Base-by-base conservation (phyloP, 2,329 filamentous ascomycete species). In the Botrytis elliptica region DNA sequence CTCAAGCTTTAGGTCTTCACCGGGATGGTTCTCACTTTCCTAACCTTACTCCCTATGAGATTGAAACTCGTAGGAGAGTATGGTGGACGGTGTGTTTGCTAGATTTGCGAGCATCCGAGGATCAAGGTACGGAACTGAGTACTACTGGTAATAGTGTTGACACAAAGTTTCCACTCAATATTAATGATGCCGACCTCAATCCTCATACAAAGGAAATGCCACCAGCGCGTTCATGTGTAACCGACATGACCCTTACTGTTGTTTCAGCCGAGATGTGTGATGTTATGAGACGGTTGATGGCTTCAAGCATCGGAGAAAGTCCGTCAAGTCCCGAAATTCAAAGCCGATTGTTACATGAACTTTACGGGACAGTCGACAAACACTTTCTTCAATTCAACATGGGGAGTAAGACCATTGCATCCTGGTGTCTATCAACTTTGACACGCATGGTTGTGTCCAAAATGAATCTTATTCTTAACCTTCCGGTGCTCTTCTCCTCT, bases 401-500 rank as follows among this genome's bases (percentile, higher is more conserved):
- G 1, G 80, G 83, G 5, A 70, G 78, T 1, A 77, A 73, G 0
- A 81, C 82, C 68, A 79, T 84, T 33, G 68, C 75, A 1, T 81
- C 82, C 70, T 85, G 85, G 84, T 82, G 84, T 0, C 77, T 78
- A 0, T 74, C 84, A 1, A 81, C 75, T 3, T 82, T 86, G 40
- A 81, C 84, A 0, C 85, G 86, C 0, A 81, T 89, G 49, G 84
- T 88, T 57, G 83, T 87, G 75, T 84, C 86, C 60, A 88, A 89
- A 79, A 84, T 88, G 83, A 87, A 83, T 0, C 83, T 90, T 12
- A 80, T 88, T 29, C 83, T 88, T 29, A 88, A 88, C 76, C 84
- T 88, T 10, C 86, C 87, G 0, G 78, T 85, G 1, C 79, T 89
- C 4, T 85, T 88, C 75, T 82, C 83, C 1, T 79, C 80, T 2